Base-by-base conservation (phyloP, 1,284 basidiomycete genomes). In the Termitomyces sp. region DNA sequence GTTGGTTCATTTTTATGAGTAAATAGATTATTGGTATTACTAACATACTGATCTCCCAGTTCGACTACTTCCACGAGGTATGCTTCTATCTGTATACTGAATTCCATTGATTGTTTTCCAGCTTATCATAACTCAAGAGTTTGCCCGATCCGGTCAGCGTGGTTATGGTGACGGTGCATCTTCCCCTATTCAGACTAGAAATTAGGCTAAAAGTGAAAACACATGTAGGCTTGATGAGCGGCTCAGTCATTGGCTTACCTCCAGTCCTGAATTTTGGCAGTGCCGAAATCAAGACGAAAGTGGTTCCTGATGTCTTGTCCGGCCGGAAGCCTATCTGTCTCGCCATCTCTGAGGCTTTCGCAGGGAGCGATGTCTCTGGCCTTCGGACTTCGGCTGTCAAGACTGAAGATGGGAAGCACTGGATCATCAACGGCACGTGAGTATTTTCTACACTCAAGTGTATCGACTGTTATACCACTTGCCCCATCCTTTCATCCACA, bases 311-410 rank as follows among this genome's bases (percentile, higher is more conserved):
- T 36, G 85, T 97, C 1, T 75, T 98, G 26, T 79, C 83, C 26
- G 95, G 88, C n/a, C 85, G 88, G 71, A 94, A 88, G 70, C 83
- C 80, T 61, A 88, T 88, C 42, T 87, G 84, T 59, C 78, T 98
- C 47, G 95, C 95, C 40, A 90, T 98, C 55, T 85, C 84, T 55
- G 87, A 90, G 69, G 94, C 95, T 0, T 94, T 93, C 65, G 95
- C 94, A 3, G 94, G 94, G n/a, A 92, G 88, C 55, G 94, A 97
- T 65, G 93, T 98, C 13, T 81, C 87, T 62, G 90, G 90, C 38
- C 72, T 94, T 46, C 81, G 86, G 66, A 94, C 92, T 5, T 89
- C 85, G 1, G 95, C 95, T 9, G 82, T 76, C 50, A 92, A 95
- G 73, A 89, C 82, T 40, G 85, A 89, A 60, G 94, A 97, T 65